Base-by-base conservation (phyloP, 225 moss, liverwort and hornwort genomes). In the Antitrichia curtipendula region DNA sequence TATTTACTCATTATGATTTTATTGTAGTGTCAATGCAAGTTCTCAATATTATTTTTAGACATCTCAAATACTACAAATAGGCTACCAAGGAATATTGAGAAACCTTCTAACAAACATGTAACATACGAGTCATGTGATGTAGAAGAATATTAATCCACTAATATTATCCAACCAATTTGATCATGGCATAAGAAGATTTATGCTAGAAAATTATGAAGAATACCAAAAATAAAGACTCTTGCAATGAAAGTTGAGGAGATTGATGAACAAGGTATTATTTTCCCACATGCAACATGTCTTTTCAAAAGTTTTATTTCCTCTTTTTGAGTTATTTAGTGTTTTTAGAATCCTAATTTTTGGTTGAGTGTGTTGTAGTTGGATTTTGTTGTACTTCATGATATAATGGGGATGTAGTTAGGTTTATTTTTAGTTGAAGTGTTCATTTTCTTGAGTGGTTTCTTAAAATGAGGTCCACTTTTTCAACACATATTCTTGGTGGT, bases 1-100 rank as follows among this genome's bases (percentile, higher is more conserved):
- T 4, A n/a, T 20, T n/a, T 66, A 22, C 22, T 66, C 22, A 38
- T 38, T 7, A 45, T 45, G 45, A 45, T 45, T 45, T 45, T 45
- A 45, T 45, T 45, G 12, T 5, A n/a, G 36, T 36, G 10, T 22
- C 2, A 22, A 66, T 12, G 12, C 6, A 7, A 66, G 12, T n/a
- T 66, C 31, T 38, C 12, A 66, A 11, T 0, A 3, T n/a, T 4
- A 36, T 21, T 66, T n/a, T 36, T n/a, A 12, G 5, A n/a, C 18
- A 34, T 38, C 22, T 66, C 22, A 22, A 38, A 66, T 38, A 66
- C 1, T 22, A 1, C n/a, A 66, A 66, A 68, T 13, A 38, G 7
- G 38, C 4, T 0, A 0, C 11, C 11, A 11, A 66, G 10, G 20
- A 65, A 6, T 65, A 10, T 1, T 6, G 3, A 65, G 0, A 2